phyloP scores from a whole-genome alignment of 2,329 filamentous ascomycete species.

The Aspergillus ustus region DNA sequence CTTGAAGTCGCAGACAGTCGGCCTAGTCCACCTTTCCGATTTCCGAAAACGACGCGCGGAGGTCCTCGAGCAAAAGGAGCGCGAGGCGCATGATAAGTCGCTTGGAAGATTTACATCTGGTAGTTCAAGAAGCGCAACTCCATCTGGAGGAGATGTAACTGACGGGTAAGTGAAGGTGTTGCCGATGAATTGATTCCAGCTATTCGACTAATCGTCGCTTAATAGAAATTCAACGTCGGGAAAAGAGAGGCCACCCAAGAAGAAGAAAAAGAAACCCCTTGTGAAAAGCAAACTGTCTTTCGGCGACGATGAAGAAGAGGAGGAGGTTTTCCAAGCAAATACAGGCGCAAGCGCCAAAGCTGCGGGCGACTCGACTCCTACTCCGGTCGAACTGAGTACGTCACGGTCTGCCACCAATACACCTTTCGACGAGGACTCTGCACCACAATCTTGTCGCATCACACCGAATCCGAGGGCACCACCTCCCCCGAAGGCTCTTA shows the following conservation, averaged over 20 bases:
- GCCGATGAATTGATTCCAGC: slow-evolving; percentile 3
- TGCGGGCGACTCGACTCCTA: slow-evolving; percentile 41
- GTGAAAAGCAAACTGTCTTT: slow-evolving; percentile 67
- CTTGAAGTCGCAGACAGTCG: slow-evolving; percentile 84
- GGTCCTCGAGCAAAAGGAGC: slow-evolving; percentile 87
- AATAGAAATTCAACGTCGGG: slow-evolving; percentile 58
- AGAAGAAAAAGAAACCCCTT: slow-evolving; percentile 64
- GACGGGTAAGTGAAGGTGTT: slow-evolving; percentile 60
- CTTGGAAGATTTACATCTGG: slow-evolving; percentile 48
- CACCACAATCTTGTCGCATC: slow-evolving; percentile 38
- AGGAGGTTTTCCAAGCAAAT: slow-evolving; percentile 47
- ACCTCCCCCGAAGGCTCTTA: slow-evolving; percentile 72
- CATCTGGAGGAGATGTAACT: slow-evolving; percentile 50
- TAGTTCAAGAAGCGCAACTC: slow-evolving; percentile 57
- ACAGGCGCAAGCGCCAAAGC: slow-evolving; percentile 7
- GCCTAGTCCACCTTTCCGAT: slow-evolving; percentile 87
- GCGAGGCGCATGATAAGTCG: slow-evolving; percentile 72
- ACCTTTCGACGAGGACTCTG: slow-evolving; percentile 37
- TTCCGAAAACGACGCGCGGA: slow-evolving; percentile 96
- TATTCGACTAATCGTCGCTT: slow-evolving; percentile 58
- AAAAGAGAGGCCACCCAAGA: slow-evolving; percentile 51
- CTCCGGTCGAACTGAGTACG: slow-evolving; percentile 44
- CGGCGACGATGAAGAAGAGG: slow-evolving; percentile 66
- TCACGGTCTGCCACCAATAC: slow-evolving; percentile 45
- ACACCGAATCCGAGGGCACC: slow-evolving; percentile 51